These are phyloP conservation scores for Pythium dissimile DNA, from an alignment of 352 stramenopile species.

Conservation along the genomic window DNA sequence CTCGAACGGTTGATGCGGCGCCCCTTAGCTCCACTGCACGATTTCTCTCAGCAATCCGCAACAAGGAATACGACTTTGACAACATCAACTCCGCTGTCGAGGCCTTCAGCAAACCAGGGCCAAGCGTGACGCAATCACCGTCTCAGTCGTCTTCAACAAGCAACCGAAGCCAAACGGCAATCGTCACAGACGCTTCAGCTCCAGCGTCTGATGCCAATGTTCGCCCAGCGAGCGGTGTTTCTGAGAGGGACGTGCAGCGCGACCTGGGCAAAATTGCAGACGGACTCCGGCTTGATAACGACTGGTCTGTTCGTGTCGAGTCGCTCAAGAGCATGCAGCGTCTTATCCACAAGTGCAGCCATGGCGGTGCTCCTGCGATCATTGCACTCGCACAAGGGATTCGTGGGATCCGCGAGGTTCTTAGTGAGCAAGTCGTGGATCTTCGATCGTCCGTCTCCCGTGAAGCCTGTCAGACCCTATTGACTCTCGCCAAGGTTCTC, in stretches of 20 bases:
- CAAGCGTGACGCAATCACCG: slow-evolving; percentile 20
- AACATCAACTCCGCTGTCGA: slow-evolving; percentile 32
- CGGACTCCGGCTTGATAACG: slow-evolving; percentile 57
- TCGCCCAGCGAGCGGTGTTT: slow-evolving; percentile 22
- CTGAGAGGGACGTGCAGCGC: slow-evolving; percentile 60
- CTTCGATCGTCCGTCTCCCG: slow-evolving; percentile 73
- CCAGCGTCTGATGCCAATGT: background rate
- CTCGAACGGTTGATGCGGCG: slow-evolving; percentile 1
- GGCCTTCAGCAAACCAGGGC: slow-evolving; percentile 7
- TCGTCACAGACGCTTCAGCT: slow-evolving; percentile 3
- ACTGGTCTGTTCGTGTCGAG: slow-evolving; percentile 78
- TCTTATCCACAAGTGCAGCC: slow-evolving; percentile 42
- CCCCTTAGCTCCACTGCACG: slow-evolving; percentile 24
- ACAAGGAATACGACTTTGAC: slow-evolving; percentile 34
- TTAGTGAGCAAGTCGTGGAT: slow-evolving; percentile 74
- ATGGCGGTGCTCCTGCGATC: slow-evolving; percentile 23
- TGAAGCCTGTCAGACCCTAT: slow-evolving; percentile 73
- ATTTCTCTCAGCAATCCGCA: slow-evolving; percentile 23
- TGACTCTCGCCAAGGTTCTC: slow-evolving; percentile 52
- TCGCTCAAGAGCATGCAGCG: slow-evolving; percentile 60
- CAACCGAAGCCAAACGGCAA: slow-evolving; percentile 23
- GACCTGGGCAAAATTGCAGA: slow-evolving; percentile 52
- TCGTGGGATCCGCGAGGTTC: slow-evolving; percentile 49
- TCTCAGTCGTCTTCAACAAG: slow-evolving; percentile 42
- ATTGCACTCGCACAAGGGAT: slow-evolving; percentile 37